A percentile compares a stretch with the other conserved stretches of the same genome.
Evolutionary conservation across 768 basidiomycete genomes (phyloP).

Genomic region (Macrolepiota albuminosa): DNA sequence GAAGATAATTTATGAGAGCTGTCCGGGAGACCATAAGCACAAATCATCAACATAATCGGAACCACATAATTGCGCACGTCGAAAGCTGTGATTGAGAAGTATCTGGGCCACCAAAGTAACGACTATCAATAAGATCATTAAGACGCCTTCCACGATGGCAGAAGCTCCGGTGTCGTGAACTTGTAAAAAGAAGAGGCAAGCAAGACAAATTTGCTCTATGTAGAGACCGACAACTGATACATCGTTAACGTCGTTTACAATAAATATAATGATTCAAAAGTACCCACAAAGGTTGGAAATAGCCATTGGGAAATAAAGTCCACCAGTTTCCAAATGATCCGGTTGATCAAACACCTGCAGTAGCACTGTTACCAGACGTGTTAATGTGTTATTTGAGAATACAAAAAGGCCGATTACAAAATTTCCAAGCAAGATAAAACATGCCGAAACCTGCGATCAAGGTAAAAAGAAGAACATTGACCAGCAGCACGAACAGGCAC

Average conservation of each 20-base stretch:
- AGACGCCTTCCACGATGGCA: background rate
- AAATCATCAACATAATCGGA: background rate
- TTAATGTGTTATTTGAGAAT: background rate
- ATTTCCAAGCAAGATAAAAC: conserved; percentile 4
- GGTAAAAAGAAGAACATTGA: too few relatives aligned
- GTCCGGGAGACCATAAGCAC: conserved; percentile 2
- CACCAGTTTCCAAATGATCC: conserved; percentile 43
- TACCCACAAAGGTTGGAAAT: conserved; percentile 45
- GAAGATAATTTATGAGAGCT: conserved; percentile 52
- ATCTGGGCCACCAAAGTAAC: background rate
- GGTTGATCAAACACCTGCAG: conserved; percentile 50
- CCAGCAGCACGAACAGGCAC: conserved; percentile 2
- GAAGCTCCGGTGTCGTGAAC: conserved; percentile 14
- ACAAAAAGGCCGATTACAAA: background rate
- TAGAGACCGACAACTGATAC: conserved; percentile 60
- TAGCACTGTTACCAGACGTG: conserved; percentile 28
- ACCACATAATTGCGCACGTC: background rate
- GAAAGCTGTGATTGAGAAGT: background rate
- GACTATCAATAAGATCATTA: background rate
- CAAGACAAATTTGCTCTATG: conserved; percentile 62
- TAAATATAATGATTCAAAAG: conserved; percentile 7
- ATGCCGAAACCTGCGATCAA: background rate
- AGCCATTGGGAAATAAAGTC: conserved; percentile 40
- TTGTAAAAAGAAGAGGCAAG: conserved; percentile 65
- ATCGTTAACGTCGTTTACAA: conserved; percentile 1